phyloP scores from a whole-genome alignment of 164 flowering plant species.

The Vitis amurensis region DNA sequence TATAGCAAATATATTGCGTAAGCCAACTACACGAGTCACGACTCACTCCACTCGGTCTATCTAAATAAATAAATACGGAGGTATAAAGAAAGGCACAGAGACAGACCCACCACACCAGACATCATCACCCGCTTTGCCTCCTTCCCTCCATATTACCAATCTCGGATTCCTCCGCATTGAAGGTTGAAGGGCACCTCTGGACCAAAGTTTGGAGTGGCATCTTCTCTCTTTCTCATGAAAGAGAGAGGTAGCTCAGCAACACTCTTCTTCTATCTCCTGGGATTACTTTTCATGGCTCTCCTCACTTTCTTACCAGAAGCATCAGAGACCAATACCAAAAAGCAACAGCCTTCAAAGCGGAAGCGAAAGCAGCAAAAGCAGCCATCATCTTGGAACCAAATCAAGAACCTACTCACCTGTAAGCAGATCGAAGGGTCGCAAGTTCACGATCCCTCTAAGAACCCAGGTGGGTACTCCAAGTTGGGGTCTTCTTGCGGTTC shows the following conservation, averaged over 20 bases:
- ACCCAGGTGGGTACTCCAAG: constrained; percentile 35
- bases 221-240: constrained; percentile 9
- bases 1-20: background rate
- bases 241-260: constrained; percentile 18
- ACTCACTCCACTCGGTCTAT: no score
- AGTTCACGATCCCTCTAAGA: constrained; percentile 67
- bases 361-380: constrained; percentile 15
- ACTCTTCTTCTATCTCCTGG: constrained; percentile 12
- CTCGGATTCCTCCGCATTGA: constrained; percentile 29
- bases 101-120: constrained; percentile 16
- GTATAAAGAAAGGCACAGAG: background rate
- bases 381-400: constrained; percentile 86
- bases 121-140: constrained; percentile 11
- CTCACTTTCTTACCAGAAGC: constrained; percentile 47
- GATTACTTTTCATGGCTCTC: constrained; percentile 47
- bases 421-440: constrained; percentile 60
- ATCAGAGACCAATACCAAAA: constrained; percentile 11
- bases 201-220: background rate
- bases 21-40: background rate
- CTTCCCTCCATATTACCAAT: constrained; percentile 13
- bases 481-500: constrained; percentile 71
- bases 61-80: background rate
- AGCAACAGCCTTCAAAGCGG: constrained; percentile 6
- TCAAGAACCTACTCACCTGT: constrained; percentile 84
- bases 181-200: constrained; percentile 5